Evolutionary conservation across 352 stramenopile species (phyloP).

Genomic region (Globisporangium echinulatum): DNA sequence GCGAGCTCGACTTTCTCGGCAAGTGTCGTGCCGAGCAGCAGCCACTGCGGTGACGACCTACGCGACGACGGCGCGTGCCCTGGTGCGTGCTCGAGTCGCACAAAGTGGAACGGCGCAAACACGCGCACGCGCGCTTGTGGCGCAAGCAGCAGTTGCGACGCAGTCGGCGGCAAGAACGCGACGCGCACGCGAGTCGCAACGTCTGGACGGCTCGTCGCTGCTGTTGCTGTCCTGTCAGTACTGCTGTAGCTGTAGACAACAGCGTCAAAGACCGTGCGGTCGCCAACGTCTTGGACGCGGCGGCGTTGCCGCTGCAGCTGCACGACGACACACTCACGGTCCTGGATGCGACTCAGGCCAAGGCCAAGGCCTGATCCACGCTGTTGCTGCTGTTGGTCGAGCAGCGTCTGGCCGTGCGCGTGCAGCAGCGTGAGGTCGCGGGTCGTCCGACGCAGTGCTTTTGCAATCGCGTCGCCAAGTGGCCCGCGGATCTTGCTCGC

Average conservation of each 20-base stretch:
- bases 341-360: constrained; percentile 25
- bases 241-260: constrained; percentile 12
- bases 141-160: constrained; percentile 23
- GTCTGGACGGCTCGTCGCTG: neutral
- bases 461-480: constrained; percentile 50
- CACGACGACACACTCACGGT: constrained; percentile 33
- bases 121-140: constrained; percentile 29
- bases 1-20: constrained; percentile 10
- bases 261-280: constrained; percentile 31
- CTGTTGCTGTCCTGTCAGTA: neutral
- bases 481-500: constrained; percentile 44
- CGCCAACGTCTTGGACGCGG: neutral
- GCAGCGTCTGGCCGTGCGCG: constrained; percentile 42
- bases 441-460: constrained; percentile 41
- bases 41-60: constrained; percentile 16
- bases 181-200: constrained; percentile 18
- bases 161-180: constrained; percentile 25
- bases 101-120: constrained; percentile 57
- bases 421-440: constrained; percentile 56
- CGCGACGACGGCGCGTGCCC: constrained; percentile 8
- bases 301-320: constrained; percentile 7
- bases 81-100: constrained; percentile 18
- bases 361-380: constrained; percentile 1
- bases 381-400: constrained; percentile 18
- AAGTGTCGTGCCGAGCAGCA: constrained; percentile 47